Percentiles rank a stretch among this genome's conserved stretches.
Conservation (phyloP, 805 yeast species). For the Candida berthetii region DNA sequence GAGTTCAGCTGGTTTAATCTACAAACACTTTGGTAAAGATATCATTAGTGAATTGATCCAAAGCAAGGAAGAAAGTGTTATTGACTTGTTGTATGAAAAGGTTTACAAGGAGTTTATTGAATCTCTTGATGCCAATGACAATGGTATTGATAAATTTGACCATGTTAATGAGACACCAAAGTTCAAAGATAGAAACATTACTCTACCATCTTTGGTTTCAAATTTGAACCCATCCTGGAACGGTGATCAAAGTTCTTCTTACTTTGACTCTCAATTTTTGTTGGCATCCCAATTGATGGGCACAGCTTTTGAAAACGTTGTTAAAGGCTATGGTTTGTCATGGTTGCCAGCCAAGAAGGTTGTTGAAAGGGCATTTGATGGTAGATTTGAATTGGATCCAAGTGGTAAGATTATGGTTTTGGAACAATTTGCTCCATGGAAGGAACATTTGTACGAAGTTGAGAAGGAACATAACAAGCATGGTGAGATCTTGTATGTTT, state of each 20-base stretch:
- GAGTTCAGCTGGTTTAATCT: constrained; percentile 90
- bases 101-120: constrained; percentile 86
- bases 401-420: constrained; percentile 73
- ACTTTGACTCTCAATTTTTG: constrained; percentile 58
- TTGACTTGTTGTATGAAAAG: constrained; percentile 64
- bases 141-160: constrained; percentile 75
- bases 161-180: constrained; percentile 43
- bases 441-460: constrained; percentile 75
- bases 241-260: constrained; percentile 56
- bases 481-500: constrained; percentile 63
- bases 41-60: constrained; percentile 50
- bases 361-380: constrained; percentile 63
- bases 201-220: constrained; percentile 73
- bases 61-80: constrained; percentile 29
- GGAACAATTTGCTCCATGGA: constrained; percentile 88
- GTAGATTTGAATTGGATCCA: constrained; percentile 51
- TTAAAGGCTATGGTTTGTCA: constrained; percentile 68
- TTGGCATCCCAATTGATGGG: constrained; percentile 85
- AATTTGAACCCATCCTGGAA: constrained; percentile 86
- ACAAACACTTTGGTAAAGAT: constrained; percentile 77
- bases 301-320: constrained; percentile 57
- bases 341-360: constrained; percentile 88
- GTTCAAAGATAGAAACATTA: constrained; percentile 68
- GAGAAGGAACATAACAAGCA: constrained; percentile 55
- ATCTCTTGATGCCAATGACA: constrained; percentile 93